Conservation (phyloP, 163 green algal species). For the Scenedesmus sp. region DNA sequence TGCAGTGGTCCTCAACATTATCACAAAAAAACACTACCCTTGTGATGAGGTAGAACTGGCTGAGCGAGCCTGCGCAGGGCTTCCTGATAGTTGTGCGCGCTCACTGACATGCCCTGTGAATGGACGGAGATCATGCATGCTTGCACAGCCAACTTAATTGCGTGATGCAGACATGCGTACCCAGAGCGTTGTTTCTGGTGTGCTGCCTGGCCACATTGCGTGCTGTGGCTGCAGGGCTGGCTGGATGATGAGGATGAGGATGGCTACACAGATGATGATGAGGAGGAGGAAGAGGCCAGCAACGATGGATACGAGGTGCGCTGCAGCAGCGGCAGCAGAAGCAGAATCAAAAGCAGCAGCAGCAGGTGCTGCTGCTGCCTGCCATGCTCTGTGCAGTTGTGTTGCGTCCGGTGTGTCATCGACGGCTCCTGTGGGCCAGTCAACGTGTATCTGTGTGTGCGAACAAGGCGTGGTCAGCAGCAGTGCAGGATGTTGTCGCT, state of each 20-base stretch:
- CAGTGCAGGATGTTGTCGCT: not conserved
- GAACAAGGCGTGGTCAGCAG: not conserved
- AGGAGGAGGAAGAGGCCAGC: not conserved
- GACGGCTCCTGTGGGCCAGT: no score
- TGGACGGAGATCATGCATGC: no score
- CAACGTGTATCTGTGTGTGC: no score
- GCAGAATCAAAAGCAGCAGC: not conserved
- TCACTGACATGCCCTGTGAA: no score
- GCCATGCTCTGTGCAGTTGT: no score
- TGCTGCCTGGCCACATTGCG: not conserved
- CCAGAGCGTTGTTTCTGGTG: not conserved
- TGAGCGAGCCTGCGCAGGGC: not conserved
- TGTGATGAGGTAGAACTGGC: not conserved
- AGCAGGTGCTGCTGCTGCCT: not conserved
- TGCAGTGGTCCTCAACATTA: not conserved
- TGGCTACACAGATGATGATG: slow-evolving; percentile 1
- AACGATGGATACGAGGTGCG: not conserved
- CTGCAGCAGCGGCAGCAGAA: no score
- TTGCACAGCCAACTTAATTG: not conserved
- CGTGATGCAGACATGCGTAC: not conserved
- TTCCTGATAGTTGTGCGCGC: no score
- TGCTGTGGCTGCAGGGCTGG: slow-evolving; percentile 27
- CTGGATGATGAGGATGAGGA: slow-evolving; percentile 38
- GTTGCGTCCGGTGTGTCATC: no score
- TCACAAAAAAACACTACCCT: not conserved